A percentile compares a stretch with the other conserved stretches of the same genome.
Evolutionary conservation across 352 stramenopile species (phyloP).

Genomic region (Pythium aristosporum): DNA sequence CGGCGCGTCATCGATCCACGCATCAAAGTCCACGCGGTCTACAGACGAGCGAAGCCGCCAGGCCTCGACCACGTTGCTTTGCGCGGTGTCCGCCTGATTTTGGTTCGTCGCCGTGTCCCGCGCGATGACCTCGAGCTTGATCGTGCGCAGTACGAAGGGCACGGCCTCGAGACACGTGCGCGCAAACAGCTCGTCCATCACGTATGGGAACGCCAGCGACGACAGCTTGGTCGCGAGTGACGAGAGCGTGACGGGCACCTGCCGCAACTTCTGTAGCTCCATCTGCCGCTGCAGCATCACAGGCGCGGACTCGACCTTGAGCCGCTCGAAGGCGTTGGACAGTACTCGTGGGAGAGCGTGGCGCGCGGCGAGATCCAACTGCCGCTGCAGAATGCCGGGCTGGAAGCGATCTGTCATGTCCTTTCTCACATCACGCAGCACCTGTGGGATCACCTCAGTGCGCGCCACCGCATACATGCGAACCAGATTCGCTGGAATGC

Average conservation of each 20-base stretch:
- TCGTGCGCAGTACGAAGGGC: slow-evolving; percentile 51
- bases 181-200: slow-evolving; percentile 56
- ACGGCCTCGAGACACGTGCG: slow-evolving; percentile 61
- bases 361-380: slow-evolving; percentile 25
- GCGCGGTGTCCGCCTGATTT: slow-evolving; percentile 34
- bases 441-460: slow-evolving; percentile 55
- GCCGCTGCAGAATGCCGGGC: slow-evolving; percentile 37
- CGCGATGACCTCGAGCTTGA: slow-evolving; percentile 65
- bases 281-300: slow-evolving; percentile 46
- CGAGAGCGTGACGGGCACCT: slow-evolving; percentile 49
- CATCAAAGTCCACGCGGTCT: slow-evolving; percentile 49
- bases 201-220: slow-evolving; percentile 59
- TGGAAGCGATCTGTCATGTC: slow-evolving; percentile 60
- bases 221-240: slow-evolving; percentile 46
- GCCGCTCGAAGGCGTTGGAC: slow-evolving; percentile 40
- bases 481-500: slow-evolving; percentile 45
- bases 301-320: slow-evolving; percentile 55
- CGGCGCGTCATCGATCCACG: slow-evolving; percentile 61
- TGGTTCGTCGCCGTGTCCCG: slow-evolving; percentile 42
- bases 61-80: slow-evolving; percentile 50
- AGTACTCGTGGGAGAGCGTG: slow-evolving; percentile 59
- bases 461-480: slow-evolving; percentile 47
- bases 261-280: slow-evolving; percentile 34
- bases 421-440: slow-evolving; percentile 59
- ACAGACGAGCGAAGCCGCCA: slow-evolving; percentile 36